These are phyloP conservation scores for Neurospora sp. DNA, from an alignment of 495 filamentous ascomycete genomes.

Conservation along the genomic window DNA sequence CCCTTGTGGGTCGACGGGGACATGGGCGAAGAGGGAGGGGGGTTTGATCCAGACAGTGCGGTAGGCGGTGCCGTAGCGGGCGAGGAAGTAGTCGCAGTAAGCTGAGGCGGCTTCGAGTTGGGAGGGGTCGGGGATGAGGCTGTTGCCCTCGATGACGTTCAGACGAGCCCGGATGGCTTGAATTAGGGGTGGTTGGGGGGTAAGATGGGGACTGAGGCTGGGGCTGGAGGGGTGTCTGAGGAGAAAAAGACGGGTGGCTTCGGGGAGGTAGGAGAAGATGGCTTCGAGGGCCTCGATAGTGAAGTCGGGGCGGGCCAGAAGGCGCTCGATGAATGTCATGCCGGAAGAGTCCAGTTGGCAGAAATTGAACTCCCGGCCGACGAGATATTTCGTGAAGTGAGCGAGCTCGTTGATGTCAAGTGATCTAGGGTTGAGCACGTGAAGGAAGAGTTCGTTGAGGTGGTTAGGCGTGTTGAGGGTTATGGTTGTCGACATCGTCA, in stretches of 20 bases:
- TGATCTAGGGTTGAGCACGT: slow-evolving; percentile 5
- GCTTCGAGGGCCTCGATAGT: slow-evolving; percentile 2
- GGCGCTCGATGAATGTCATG: background rate
- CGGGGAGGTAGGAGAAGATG: background rate
- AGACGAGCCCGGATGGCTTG: background rate
- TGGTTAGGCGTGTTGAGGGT: slow-evolving; percentile 2
- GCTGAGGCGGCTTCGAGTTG: background rate
- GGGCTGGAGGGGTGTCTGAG: background rate
- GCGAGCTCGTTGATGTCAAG: background rate
- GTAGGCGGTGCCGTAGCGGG: slow-evolving; percentile 4
- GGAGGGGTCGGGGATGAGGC: background rate
- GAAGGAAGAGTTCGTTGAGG: slow-evolving; percentile 7
- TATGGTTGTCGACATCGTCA: background rate
- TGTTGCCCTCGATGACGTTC: background rate
- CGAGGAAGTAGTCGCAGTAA: slow-evolving; percentile 2
- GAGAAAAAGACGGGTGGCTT: background rate
- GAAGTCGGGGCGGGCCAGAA: background rate
- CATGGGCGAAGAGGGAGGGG: background rate
- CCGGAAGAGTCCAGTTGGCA: background rate
- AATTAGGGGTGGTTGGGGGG: background rate
- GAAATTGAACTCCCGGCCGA: slow-evolving; percentile 1
- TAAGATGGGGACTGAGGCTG: background rate
- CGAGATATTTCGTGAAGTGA: slow-evolving; percentile 1
- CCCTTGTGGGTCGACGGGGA: background rate
- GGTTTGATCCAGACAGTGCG: background rate